Evolutionary conservation across 805 yeast species (phyloP).

Genomic region (Pichia californica): DNA sequence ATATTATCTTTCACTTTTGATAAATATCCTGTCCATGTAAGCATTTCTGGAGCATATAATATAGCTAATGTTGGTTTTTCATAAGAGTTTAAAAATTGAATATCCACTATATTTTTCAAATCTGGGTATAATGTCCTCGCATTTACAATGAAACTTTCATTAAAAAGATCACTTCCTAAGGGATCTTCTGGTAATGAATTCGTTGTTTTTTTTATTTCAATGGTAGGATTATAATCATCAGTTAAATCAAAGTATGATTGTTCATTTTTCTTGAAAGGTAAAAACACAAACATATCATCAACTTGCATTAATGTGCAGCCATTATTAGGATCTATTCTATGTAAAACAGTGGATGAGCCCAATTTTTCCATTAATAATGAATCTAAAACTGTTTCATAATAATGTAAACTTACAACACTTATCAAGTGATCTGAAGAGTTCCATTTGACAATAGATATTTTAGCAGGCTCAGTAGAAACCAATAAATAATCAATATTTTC

Average conservation of each 20-base stretch:
- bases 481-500: slow-evolving; percentile 49
- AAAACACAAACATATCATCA: slow-evolving; percentile 62
- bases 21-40: slow-evolving; percentile 75
- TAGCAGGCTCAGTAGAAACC: slow-evolving; percentile 67
- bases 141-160: slow-evolving; percentile 53
- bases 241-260: slow-evolving; percentile 35
- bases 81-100: slow-evolving; percentile 66
- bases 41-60: slow-evolving; percentile 27
- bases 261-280: slow-evolving; percentile 51
- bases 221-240: slow-evolving; percentile 16
- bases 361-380: slow-evolving; percentile 39
- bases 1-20: slow-evolving; percentile 57
- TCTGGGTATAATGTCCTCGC: slow-evolving; percentile 50
- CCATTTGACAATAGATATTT: slow-evolving; percentile 72
- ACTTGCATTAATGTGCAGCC: slow-evolving; percentile 52
- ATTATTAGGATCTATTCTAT: slow-evolving; percentile 57
- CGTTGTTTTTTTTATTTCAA: slow-evolving; percentile 4
- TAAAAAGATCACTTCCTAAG: slow-evolving; percentile 29
- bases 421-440: slow-evolving; percentile 46
- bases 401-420: slow-evolving; percentile 77
- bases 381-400: slow-evolving; percentile 66
- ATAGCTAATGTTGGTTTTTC: slow-evolving; percentile 65
- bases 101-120: slow-evolving; percentile 59
- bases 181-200: not conserved
- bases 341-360: slow-evolving; percentile 33